Percentiles rank a stretch among this genome's conserved stretches.
These are phyloP conservation scores for Neoarthrinium moseri DNA, from an alignment of 2,329 filamentous ascomycete species.

Conservation along the genomic window DNA sequence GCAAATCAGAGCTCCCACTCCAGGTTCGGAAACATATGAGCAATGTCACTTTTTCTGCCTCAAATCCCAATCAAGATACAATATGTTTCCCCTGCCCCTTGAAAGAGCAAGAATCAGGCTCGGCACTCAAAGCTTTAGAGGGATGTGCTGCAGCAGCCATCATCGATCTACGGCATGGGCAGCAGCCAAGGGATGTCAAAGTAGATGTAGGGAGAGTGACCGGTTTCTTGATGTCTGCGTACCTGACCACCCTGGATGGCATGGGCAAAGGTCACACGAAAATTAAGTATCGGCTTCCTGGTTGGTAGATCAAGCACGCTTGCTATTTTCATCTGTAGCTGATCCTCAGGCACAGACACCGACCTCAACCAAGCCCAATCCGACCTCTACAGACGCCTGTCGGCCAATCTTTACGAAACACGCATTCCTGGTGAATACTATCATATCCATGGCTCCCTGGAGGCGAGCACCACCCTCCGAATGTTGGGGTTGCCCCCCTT, in stretches of 20 bases:
- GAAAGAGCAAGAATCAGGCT: slow-evolving; percentile 37
- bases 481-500: slow-evolving; percentile 69
- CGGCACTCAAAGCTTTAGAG: slow-evolving; percentile 58
- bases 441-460: slow-evolving; percentile 73
- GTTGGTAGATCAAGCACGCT: slow-evolving; percentile 30
- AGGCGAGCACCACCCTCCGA: slow-evolving; percentile 65
- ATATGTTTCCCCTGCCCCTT: slow-evolving; percentile 39
- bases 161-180: slow-evolving; percentile 51
- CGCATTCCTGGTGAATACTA: slow-evolving; percentile 67
- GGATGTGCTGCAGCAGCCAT: slow-evolving; percentile 59
- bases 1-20: slow-evolving; percentile 28
- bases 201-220: slow-evolving; percentile 54
- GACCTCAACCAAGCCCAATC: slow-evolving; percentile 71
- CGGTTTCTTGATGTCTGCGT: slow-evolving; percentile 57
- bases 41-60: slow-evolving; percentile 28
- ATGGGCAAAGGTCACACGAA: slow-evolving; percentile 45
- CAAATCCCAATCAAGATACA: slow-evolving; percentile 25
- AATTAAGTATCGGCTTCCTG: slow-evolving; percentile 39
- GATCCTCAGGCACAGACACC: slow-evolving; percentile 54
- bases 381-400: slow-evolving; percentile 68
- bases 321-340: slow-evolving; percentile 9
- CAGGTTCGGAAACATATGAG: slow-evolving; percentile 25
- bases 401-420: slow-evolving; percentile 70
- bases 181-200: slow-evolving; percentile 37
- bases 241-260: slow-evolving; percentile 54